Conservation (phyloP, 148 eudicot genomes). For the Dysphania ambrosioides region DNA sequence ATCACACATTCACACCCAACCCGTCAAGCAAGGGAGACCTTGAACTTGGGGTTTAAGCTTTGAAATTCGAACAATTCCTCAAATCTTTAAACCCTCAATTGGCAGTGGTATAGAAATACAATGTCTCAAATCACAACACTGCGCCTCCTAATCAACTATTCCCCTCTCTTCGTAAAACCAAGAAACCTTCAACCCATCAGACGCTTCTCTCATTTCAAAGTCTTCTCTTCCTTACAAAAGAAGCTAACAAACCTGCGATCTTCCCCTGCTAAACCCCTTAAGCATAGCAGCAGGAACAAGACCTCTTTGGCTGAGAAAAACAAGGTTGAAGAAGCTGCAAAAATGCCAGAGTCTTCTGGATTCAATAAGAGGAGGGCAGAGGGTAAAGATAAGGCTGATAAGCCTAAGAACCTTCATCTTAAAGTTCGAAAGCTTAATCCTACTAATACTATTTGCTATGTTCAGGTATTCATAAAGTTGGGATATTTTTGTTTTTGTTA, state of each 20-base stretch:
- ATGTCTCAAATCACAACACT: constrained; percentile 54
- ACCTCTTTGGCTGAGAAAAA: constrained; percentile 35
- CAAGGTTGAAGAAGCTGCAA: constrained; percentile 25
- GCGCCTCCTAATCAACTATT: constrained; percentile 31
- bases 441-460: constrained; percentile 63
- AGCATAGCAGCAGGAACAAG: constrained; percentile 23
- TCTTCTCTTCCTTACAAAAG: constrained; percentile 35
- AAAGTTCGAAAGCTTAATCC: constrained; percentile 76
- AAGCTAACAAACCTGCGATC: constrained; percentile 18
- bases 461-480: constrained; percentile 47
- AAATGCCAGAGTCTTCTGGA: constrained; percentile 43
- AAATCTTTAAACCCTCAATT: constrained; percentile 20
- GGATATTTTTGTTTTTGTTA: neutral
- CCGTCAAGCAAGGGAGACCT: neutral
- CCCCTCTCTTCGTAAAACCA: constrained; percentile 23
- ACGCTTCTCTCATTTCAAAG: constrained; percentile 23
- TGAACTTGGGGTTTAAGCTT: neutral
- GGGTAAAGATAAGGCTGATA: constrained; percentile 60
- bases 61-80: neutral
- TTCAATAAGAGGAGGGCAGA: constrained; percentile 78
- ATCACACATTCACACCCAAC: neutral
- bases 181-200: constrained; percentile 15
- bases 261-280: constrained; percentile 23
- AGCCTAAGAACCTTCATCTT: constrained; percentile 47
- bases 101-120: neutral